Conservation (phyloP, 495 filamentous ascomycete genomes). For the Neurospora tetrasperma region DNA sequence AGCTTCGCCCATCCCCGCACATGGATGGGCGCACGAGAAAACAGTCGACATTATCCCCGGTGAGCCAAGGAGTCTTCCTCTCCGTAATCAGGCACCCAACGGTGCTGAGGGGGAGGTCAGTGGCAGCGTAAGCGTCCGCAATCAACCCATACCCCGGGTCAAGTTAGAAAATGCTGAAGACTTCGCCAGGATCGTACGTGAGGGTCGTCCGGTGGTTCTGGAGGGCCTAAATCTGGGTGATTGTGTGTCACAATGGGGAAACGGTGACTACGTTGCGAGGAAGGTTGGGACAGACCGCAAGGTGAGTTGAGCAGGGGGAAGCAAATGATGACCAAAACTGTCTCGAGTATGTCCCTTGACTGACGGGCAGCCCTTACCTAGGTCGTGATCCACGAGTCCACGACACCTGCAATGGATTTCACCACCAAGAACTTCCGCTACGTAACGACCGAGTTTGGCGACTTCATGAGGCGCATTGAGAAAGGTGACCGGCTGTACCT, state of each 20-base stretch:
- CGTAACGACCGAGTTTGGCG: slow-evolving; percentile 52
- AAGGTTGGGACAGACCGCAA: slow-evolving; percentile 54
- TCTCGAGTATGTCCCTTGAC: background rate
- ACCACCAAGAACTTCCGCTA: slow-evolving; percentile 75
- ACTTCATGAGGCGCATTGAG: slow-evolving; percentile 53
- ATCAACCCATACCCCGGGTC: slow-evolving; percentile 37
- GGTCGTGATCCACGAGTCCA: slow-evolving; percentile 62
- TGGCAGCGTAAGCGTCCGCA: background rate
- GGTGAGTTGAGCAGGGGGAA: slow-evolving; percentile 29
- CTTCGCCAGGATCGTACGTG: slow-evolving; percentile 48
- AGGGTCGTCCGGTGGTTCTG: slow-evolving; percentile 55
- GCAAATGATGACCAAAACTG: background rate
- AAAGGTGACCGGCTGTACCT: slow-evolving; percentile 61
- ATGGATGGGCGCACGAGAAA: slow-evolving; percentile 15
- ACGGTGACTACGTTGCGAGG: slow-evolving; percentile 53
- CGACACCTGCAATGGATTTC: slow-evolving; percentile 63
- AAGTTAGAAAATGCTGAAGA: slow-evolving; percentile 32
- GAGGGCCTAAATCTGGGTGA: slow-evolving; percentile 53
- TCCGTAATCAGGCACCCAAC: background rate
- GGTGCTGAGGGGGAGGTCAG: background rate
- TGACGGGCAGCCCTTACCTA: slow-evolving; percentile 15
- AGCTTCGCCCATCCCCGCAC: background rate
- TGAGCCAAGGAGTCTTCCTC: background rate
- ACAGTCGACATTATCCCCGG: slow-evolving; percentile 19
- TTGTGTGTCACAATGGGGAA: slow-evolving; percentile 55